Evolutionary conservation across 1,284 basidiomycete genomes (phyloP).

Genomic region (Anthracocystis setariae): DNA sequence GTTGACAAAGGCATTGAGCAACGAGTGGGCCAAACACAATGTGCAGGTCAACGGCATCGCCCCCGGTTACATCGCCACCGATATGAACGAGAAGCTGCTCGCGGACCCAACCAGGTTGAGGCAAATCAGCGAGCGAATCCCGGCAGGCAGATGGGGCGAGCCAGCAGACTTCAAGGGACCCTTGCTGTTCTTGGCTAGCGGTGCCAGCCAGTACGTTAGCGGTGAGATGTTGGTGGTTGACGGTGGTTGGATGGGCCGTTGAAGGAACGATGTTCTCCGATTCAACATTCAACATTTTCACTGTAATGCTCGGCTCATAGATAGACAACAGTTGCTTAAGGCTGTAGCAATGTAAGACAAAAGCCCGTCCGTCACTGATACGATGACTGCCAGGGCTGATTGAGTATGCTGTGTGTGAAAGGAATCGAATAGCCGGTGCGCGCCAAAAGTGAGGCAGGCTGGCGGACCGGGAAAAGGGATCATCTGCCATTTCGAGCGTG

Average conservation of each 20-base stretch:
- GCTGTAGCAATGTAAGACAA: too few species aligned
- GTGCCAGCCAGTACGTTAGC: slow-evolving; percentile 86
- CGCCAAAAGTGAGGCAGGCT: not conserved
- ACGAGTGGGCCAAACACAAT: slow-evolving; percentile 82
- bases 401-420: not conserved
- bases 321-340: not conserved
- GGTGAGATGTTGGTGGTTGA: slow-evolving; percentile 75
- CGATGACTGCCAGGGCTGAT: not conserved
- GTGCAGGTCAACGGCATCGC: slow-evolving; percentile 89
- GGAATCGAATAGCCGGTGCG: not conserved
- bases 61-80: slow-evolving; percentile 59
- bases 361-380: not conserved
- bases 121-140: slow-evolving; percentile 81
- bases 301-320: not conserved
- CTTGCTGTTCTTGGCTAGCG: slow-evolving; percentile 85
- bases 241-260: slow-evolving; percentile 63
- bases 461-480: too few species aligned
- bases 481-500: too few species aligned
- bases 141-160: slow-evolving; percentile 79
- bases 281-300: not conserved
- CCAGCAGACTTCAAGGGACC: slow-evolving; percentile 90
- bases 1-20: slow-evolving; percentile 69
- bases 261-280: not conserved
- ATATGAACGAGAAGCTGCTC: slow-evolving; percentile 77
- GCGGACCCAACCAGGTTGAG: slow-evolving; percentile 78